Percentiles rank a stretch among this genome's conserved stretches.
Evolutionary conservation across 352 stramenopile genomes (phyloP).

Genomic region (Pythium diclinum): DNA sequence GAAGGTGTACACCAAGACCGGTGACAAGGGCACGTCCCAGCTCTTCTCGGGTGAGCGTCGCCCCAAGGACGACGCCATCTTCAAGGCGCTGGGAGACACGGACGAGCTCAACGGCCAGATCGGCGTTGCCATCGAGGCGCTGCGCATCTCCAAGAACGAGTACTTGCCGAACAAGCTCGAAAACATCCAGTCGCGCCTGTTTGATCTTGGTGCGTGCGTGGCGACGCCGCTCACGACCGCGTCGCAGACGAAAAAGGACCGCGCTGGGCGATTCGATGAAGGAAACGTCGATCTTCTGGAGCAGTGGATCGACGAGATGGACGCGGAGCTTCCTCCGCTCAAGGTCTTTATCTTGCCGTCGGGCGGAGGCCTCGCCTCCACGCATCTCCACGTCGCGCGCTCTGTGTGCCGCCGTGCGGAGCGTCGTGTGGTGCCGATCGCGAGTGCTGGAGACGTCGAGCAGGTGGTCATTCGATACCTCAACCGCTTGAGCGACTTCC

Average conservation of each 20-base stretch:
- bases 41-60: constrained; percentile 89
- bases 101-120: constrained; percentile 89
- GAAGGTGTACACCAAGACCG: constrained; percentile 92
- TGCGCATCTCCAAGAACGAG: constrained; percentile 34
- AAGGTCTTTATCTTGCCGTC: constrained; percentile 88
- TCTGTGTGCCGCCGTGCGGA: constrained; percentile 86
- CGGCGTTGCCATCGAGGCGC: constrained; percentile 58
- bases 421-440: constrained; percentile 78
- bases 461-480: constrained; percentile 74
- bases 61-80: constrained; percentile 83
- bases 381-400: constrained; percentile 84
- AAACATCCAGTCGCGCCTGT: constrained; percentile 87
- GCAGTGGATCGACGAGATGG: constrained; percentile 88
- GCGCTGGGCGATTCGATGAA: constrained; percentile 55
- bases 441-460: constrained; percentile 68
- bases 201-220: constrained; percentile 88
- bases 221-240: constrained; percentile 76
- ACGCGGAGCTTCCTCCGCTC: constrained; percentile 72
- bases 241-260: constrained; percentile 62
- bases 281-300: constrained; percentile 68
- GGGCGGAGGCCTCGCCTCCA: constrained; percentile 68
- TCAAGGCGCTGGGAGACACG: constrained; percentile 89
- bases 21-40: constrained; percentile 90
- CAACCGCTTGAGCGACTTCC: constrained; percentile 84
- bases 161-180: constrained; percentile 64